Evolutionary conservation across 495 filamentous ascomycete species (phyloP).

Genomic region (Tetracladium setigerum): DNA sequence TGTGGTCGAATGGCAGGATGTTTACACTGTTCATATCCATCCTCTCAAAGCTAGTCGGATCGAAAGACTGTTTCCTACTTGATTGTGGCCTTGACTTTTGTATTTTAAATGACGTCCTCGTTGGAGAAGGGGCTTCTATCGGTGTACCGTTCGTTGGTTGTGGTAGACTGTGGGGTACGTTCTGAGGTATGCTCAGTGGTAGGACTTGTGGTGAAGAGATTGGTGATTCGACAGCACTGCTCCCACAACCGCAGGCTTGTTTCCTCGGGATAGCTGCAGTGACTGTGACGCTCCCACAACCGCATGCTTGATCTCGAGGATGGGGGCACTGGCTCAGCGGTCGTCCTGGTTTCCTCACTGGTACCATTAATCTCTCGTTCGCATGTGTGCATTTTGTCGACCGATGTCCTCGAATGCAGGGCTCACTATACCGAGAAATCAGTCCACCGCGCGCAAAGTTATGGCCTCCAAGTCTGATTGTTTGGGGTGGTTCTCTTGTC

Average conservation of each 20-base stretch:
- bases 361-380: conserved; percentile 63
- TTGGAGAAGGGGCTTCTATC: conserved; percentile 18
- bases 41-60: conserved; percentile 32
- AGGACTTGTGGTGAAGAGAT: neutral
- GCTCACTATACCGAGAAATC: conserved; percentile 45
- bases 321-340: conserved; percentile 74
- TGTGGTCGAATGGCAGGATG: conserved; percentile 19
- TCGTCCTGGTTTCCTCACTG: conserved; percentile 73
- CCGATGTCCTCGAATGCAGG: conserved; percentile 80
- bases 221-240: conserved; percentile 1
- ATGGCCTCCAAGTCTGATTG: no score
- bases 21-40: conserved; percentile 38
- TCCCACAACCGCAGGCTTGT: conserved; percentile 39
- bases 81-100: conserved; percentile 27
- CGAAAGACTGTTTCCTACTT: conserved; percentile 37
- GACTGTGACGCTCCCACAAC: conserved; percentile 32
- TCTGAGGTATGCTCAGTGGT: neutral
- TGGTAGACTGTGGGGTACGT: neutral
- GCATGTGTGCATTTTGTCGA: conserved; percentile 78
- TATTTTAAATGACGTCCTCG: conserved; percentile 29
- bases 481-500: no score
- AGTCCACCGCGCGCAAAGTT: neutral
- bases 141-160: conserved; percentile 7
- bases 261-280: conserved; percentile 46
- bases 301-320: conserved; percentile 46